Base-by-base conservation (phyloP, 495 filamentous ascomycete species). In the Daldinia bambusicola region DNA sequence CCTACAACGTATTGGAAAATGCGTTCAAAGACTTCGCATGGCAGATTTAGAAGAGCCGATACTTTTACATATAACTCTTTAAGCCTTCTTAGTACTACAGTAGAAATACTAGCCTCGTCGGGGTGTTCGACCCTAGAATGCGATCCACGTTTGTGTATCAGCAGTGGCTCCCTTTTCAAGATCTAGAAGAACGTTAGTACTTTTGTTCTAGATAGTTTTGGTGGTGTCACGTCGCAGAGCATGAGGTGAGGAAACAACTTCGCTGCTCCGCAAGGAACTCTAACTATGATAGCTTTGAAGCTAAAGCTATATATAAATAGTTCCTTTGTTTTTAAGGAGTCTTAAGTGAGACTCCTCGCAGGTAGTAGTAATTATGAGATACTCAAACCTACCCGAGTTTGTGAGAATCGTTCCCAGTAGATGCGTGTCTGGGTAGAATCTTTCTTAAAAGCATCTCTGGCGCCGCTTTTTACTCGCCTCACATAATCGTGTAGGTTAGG, bases 1-100 rank as follows among this genome's bases (percentile, higher is more conserved):
- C 37, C 56, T n/a, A 30, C 37, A 4, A n/a, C 38, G 3, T 31
- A 60, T 43, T 45, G 36, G 38, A 60, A 43, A 12, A 60, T 60
- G 2, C 10, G 1, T 9, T 7, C 7, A 22, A 60, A 60, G 13
- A 43, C 30, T 8, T 60, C 56, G 1, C 22, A 16, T 2, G 56
- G 56, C 18, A 60, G 16, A 12, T 60, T 18, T 1, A 60, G 26
- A 26, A 26, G 26, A 26, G 26, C 1, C 26, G 26, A 26, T 26
- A 26, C 26, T 26, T 26, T 26, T 26, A 3, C 3, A 26, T 26
- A 26, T 1, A 8, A 36, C 34, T 36, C 34, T 26, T 26, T 3
- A 26, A 3, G 1, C 0, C 38, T 40, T 4, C 10, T 40, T 18
- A 4, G 40, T 12, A 5, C n/a, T 7, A 6, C n/a, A 16, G n/a